Percentiles rank a stretch among this genome's conserved stretches.
These are phyloP conservation scores for Boechera stricta DNA, from an alignment of 345 rosid genomes.

Conservation along the genomic window DNA sequence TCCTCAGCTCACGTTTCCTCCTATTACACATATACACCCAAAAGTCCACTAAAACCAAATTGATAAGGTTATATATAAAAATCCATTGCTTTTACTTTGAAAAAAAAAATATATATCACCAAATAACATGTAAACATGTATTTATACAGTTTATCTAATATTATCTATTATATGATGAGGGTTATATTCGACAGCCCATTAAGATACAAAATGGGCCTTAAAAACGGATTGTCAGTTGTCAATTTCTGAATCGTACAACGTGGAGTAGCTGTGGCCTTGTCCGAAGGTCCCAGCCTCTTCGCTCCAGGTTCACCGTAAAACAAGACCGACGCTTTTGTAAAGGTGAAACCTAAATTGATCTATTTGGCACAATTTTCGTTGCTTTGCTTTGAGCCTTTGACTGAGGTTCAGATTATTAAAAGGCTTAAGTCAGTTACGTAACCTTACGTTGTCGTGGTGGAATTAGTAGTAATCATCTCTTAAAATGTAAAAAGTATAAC, in stretches of 20 bases:
- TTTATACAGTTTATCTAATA: not conserved
- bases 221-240: not conserved
- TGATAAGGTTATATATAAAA: not conserved
- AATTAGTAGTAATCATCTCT: too few relatives aligned
- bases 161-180: not conserved
- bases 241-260: slow-evolving; percentile 19
- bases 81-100: not conserved
- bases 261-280: slow-evolving; percentile 40
- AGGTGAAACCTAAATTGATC: slow-evolving; percentile 24
- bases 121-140: not conserved
- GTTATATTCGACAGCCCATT: slow-evolving; percentile 34
- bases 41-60: slow-evolving; percentile 18
- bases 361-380: slow-evolving; percentile 4
- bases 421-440: not conserved
- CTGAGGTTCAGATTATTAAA: not conserved
- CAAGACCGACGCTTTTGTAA: slow-evolving; percentile 38
- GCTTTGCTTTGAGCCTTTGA: not conserved
- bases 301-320: slow-evolving; percentile 22
- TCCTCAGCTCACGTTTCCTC: slow-evolving; percentile 31
- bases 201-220: slow-evolving; percentile 17
- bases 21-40: slow-evolving; percentile 17
- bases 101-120: not conserved
- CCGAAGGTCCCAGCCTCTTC: slow-evolving; percentile 11
- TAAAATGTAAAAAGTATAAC: too few relatives aligned
- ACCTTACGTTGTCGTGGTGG: not conserved